Evolutionary conservation across 768 basidiomycete genomes (phyloP).

Genomic region (Hortiboletus campestris): DNA sequence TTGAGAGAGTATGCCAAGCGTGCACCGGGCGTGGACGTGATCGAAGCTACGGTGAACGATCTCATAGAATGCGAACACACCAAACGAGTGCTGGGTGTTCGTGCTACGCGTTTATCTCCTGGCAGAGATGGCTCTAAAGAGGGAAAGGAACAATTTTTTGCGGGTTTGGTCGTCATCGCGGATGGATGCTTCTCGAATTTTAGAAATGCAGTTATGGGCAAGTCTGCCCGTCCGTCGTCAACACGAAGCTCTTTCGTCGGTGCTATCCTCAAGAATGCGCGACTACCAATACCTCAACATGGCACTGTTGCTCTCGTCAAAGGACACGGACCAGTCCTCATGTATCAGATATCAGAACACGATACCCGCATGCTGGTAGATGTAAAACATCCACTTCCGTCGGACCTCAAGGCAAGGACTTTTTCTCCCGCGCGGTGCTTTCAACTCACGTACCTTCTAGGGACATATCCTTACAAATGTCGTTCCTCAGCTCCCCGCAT

Average conservation of each 20-base stretch:
- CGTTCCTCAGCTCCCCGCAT: constrained; percentile 75
- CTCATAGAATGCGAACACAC: constrained; percentile 58
- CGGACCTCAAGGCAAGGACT: constrained; percentile 65
- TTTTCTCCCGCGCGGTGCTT: not conserved
- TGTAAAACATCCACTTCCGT: constrained; percentile 78
- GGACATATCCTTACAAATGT: constrained; percentile 69
- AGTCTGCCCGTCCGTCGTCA: constrained; percentile 44
- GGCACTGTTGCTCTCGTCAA: constrained; percentile 84
- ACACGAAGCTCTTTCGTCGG: constrained; percentile 84
- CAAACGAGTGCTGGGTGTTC: constrained; percentile 63
- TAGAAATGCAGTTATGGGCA: constrained; percentile 63
- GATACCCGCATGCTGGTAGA: constrained; percentile 95
- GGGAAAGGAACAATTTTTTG: constrained; percentile 58
- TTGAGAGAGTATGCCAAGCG: constrained; percentile 63
- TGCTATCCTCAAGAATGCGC: constrained; percentile 73
- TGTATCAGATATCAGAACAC: constrained; percentile 87
- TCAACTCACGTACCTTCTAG: constrained; percentile 33
- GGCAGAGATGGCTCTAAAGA: constrained; percentile 26
- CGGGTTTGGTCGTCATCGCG: constrained; percentile 81
- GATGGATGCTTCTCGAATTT: constrained; percentile 98
- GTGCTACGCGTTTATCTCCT: constrained; percentile 47
- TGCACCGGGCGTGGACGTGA: constrained; percentile 67
- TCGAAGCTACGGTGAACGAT: constrained; percentile 82
- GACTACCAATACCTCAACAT: constrained; percentile 69
- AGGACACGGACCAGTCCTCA: constrained; percentile 80